Evolutionary conservation across 78 protist genomes (phyloP), one percentile per base, ranked within the genome.

Genomic region (Dictyostelium purpureum): DNA sequence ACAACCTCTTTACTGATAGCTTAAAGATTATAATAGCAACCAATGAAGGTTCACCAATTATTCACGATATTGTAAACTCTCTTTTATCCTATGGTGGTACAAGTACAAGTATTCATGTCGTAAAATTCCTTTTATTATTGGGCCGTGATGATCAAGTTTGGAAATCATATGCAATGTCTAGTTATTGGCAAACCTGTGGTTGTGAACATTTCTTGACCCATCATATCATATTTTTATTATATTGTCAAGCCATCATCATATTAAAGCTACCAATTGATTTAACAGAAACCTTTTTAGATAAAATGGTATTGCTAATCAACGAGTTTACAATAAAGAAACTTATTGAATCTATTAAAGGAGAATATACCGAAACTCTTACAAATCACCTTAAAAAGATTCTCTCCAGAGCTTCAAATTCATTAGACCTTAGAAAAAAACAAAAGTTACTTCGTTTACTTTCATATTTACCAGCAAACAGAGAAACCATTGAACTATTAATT

Each of bases 131-230:
- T 10, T 71, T 85, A 51, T 28, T 85, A 16, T 24, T 85, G n/a
- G 31, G 74, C n/a, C 45, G 54, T 14, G 80, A 59, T 3, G 56
- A 52, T 10, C 63, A 61, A 6, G 76, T 38, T 31, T 57, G 77
- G 77, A 42, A 21, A 26, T 37, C 40, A 47, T 85, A 85, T 73
- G 80, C 82, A 6, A 1, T 59, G 9, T 56, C 83, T 0, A 18
- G 74, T 10, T 5, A 73, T 43, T 85, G 92, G 92, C 35, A 42
- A 24, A 28, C 28, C 9, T 37, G 43, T 59, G 92, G 82, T n/a
- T 85, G 92, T 73, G 77, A 85, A 74, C 80, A 73, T 52, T 85
- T 56, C 61, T 31, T 85, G 4, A 85, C 92, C n/a, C 92, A 85
- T 47, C 92, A 85, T 61, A 28, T 21, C 35, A 73, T 85, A 40